Evolutionary conservation across 345 rosid species (phyloP), one percentile per base, ranked within the genome.

Genomic region (Rhizophora apiculata): DNA sequence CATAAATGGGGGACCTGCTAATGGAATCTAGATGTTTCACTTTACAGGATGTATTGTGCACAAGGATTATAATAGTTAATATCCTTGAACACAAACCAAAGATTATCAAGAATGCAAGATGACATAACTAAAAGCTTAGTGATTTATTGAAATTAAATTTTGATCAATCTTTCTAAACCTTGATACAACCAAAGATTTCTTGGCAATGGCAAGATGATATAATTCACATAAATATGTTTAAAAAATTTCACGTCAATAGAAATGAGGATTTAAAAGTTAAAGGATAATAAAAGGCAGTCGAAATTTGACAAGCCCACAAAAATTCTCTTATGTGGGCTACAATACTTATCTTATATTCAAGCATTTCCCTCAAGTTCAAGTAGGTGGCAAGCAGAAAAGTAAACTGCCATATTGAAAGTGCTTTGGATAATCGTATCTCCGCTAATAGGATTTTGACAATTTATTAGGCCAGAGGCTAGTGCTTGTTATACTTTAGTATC

Each of bases 41-140:
- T 70, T 78, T 78, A 52, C 81, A 78, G 24, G 81, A 73, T 10
- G 81, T 73, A 32, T 80, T 90, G 97, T 95, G 78, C 56, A 79
- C 57, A 71, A 24, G 27, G 49, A 15, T 29, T 2, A 54, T 3
- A 16, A 60, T 26, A 52, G 6, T 24, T 57, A 3, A 32, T 59
- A 52, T 53, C 57, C 18, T 6, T n/a, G 36, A 30, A 26, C 8
- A 32, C 37, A 48, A 73, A 39, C 20, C 29, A 74, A 10, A 37
- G 53, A 24, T 6, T 22, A 9, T 22, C 9, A 18, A 26, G 2
- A 22, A 11, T 2, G 48, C 2, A 54, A 52, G 27, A 51, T 52
- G 51, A 9, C n/a, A 34, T 22, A 39, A 53, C 20, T 18, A 36
- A 3, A 55, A 26, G 24, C 24, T 55, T 16, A 22, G 3, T 5